Conservation (phyloP, 441 rosid genomes). For the Adansonia gregorii region DNA sequence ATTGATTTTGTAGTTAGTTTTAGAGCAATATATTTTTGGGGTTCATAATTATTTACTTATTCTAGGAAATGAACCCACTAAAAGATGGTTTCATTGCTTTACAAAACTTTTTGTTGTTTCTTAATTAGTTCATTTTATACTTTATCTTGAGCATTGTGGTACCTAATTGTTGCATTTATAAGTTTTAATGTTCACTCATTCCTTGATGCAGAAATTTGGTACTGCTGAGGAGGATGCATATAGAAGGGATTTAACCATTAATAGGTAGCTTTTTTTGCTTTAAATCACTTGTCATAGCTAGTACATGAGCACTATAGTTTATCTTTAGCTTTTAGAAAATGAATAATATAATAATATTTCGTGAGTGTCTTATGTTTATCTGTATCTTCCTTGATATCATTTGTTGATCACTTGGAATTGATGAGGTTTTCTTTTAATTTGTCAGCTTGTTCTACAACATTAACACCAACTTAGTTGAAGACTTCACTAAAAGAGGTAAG, state of each 20-base stretch:
- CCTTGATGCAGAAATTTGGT: conserved; percentile 74
- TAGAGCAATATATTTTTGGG: background rate
- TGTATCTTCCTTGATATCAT: conserved; percentile 3
- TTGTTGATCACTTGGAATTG: conserved; percentile 22
- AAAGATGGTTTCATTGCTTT: conserved; percentile 7
- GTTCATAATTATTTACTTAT: background rate
- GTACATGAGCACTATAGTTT: background rate
- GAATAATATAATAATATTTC: background rate
- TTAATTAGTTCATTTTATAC: background rate
- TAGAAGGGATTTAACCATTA: conserved; percentile 91
- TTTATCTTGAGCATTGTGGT: background rate
- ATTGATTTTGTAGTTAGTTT: background rate
- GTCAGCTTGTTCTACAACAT: conserved; percentile 91
- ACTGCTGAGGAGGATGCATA: conserved; percentile 94
- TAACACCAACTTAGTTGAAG: conserved; percentile 74
- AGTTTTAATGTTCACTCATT: conserved; percentile 23
- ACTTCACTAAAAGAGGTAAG: conserved; percentile 86
- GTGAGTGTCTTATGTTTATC: background rate
- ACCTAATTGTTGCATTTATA: background rate
- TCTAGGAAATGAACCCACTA: background rate
- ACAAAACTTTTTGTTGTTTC: background rate
- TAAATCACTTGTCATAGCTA: background rate
- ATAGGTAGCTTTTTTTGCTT: conserved; percentile 57
- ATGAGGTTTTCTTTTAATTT: conserved; percentile 31
- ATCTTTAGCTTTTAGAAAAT: conserved; percentile 1